These are phyloP conservation scores for Kluyveromyces marxianus DNA, from an alignment of 1,139 yeast genomes.

Conservation along the genomic window DNA sequence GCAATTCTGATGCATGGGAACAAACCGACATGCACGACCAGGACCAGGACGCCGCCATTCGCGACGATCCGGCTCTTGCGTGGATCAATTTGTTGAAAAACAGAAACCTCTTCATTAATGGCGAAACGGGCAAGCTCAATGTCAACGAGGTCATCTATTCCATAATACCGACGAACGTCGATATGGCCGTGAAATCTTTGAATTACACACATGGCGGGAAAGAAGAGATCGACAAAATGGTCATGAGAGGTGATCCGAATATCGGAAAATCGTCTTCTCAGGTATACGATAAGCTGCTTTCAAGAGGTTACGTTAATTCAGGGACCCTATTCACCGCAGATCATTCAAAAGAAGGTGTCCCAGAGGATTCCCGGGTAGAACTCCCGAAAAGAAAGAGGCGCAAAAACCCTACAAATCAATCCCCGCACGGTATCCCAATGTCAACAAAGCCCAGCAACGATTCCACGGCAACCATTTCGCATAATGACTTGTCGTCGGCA, in stretches of 20 bases:
- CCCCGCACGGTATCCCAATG: neutral
- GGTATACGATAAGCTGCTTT: neutral
- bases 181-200: conserved; percentile 9
- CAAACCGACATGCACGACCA: neutral
- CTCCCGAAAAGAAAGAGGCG: neutral
- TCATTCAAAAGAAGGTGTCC: conserved; percentile 6
- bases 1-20: neutral
- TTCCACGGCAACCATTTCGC: neutral
- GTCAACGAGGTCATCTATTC: conserved; percentile 11
- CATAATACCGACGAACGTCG: conserved; percentile 10
- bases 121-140: conserved; percentile 8
- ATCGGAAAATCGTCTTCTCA: neutral
- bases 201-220: conserved; percentile 4
- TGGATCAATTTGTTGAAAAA: conserved; percentile 7
- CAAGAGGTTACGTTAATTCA: conserved; percentile 5
- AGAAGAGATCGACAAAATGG: neutral
- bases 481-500: neutral
- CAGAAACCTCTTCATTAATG: conserved; percentile 7
- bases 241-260: neutral
- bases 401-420: neutral
- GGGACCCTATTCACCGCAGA: conserved; percentile 5
- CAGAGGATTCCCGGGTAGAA: neutral
- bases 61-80: conserved; percentile 2
- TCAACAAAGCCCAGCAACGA: neutral
- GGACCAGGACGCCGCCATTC: neutral